These are phyloP conservation scores for Picea engelmannii DNA, from an alignment of 83 land plant species.

Conservation along the genomic window DNA sequence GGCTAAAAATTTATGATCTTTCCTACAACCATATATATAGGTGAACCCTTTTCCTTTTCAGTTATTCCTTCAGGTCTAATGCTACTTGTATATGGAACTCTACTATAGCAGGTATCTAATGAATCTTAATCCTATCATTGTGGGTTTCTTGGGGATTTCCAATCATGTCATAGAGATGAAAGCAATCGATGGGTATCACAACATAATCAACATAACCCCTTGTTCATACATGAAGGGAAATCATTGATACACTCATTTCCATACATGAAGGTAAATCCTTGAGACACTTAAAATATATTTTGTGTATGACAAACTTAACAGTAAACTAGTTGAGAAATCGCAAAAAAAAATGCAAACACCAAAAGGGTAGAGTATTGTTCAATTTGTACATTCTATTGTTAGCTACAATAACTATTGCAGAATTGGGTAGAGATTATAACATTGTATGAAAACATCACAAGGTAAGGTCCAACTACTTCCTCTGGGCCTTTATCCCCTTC, in stretches of 20 bases:
- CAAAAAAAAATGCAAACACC: too few relatives aligned
- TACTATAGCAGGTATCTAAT: constrained; percentile 62
- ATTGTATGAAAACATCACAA: too few relatives aligned
- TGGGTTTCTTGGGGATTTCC: constrained; percentile 29
- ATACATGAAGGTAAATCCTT: too few relatives aligned
- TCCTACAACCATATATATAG: constrained; percentile 19
- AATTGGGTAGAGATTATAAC: too few relatives aligned
- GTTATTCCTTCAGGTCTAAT: constrained; percentile 36
- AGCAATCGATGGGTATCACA: constrained; percentile 14
- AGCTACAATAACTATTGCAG: too few relatives aligned
- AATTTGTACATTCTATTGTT: too few relatives aligned
- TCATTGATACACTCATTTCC: constrained; percentile 23
- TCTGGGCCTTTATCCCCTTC: too few relatives aligned
- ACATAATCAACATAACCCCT: constrained; percentile 22
- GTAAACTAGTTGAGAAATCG: too few relatives aligned
- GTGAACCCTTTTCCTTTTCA: constrained; percentile 33
- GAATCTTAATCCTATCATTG: constrained; percentile 56
- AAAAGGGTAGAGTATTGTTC: too few relatives aligned
- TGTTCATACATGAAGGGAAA: constrained; percentile 51
- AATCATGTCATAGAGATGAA: constrained; percentile 22
- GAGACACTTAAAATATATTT: too few relatives aligned
- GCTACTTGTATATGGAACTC: constrained; percentile 67
- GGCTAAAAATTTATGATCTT: constrained; percentile 42
- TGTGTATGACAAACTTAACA: too few relatives aligned
- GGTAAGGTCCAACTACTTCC: too few relatives aligned